Conservation (phyloP, 345 rosid genomes). For the Eucalyptus erythrocorys region DNA sequence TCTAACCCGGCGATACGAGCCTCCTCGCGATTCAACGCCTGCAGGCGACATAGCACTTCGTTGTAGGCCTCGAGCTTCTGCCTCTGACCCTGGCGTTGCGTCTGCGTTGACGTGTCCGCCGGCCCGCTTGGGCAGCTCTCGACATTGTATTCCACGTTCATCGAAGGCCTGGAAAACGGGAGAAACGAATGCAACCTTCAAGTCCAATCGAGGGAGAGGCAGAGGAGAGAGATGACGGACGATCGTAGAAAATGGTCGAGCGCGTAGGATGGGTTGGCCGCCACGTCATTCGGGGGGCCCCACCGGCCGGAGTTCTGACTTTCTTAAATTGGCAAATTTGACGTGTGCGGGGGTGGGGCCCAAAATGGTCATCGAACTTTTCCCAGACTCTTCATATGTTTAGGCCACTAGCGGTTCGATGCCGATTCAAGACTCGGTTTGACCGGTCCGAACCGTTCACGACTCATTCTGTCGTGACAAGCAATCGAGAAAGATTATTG, state of each 20-base stretch:
- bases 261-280: not conserved
- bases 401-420: not conserved
- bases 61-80: conserved; percentile 78
- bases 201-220: no score
- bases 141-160: conserved; percentile 71
- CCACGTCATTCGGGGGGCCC: not conserved
- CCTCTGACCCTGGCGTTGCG: conserved; percentile 52
- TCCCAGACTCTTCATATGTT: not conserved
- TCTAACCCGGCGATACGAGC: conserved; percentile 68
- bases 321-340: not conserved
- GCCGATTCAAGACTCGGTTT: not conserved
- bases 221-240: no score
- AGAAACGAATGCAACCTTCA: not conserved
- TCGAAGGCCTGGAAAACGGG: not conserved
- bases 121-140: conserved; percentile 92
- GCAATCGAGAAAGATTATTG: not conserved
- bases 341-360: not conserved
- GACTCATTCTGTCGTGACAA: not conserved
- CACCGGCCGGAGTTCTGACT: not conserved
- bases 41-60: conserved; percentile 61
- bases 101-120: conserved; percentile 26
- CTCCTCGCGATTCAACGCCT: conserved; percentile 55
- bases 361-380: not conserved
- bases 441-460: not conserved
- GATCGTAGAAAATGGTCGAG: no score